These are phyloP conservation scores for Sphagnum tenellum DNA, from an alignment of 225 moss, liverwort and hornwort genomes.

Conservation along the genomic window DNA sequence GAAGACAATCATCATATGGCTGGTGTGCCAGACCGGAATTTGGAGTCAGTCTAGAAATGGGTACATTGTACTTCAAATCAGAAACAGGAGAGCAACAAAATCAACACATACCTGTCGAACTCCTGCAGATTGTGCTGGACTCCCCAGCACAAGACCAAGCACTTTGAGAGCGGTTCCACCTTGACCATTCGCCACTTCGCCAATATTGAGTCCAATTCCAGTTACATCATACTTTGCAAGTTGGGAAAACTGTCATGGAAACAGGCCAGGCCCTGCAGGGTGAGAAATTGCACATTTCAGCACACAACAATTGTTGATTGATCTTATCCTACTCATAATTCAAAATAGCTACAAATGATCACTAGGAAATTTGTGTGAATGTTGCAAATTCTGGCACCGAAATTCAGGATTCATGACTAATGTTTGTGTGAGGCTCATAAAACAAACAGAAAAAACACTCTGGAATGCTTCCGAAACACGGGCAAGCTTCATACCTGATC, in stretches of 20 bases:
- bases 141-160: constrained; percentile 81
- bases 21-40: not conserved
- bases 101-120: constrained; percentile 55
- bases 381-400: too few species aligned
- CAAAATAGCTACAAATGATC: too few species aligned
- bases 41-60: not conserved
- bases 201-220: constrained; percentile 87
- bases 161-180: constrained; percentile 50
- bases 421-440: too few species aligned
- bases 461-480: too few species aligned
- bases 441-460: too few species aligned
- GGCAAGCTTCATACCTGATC: constrained; percentile 37
- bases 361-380: too few species aligned
- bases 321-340: too few species aligned
- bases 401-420: too few species aligned
- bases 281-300: constrained; percentile 16
- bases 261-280: constrained; percentile 39
- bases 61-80: too few species aligned
- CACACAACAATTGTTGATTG: too few species aligned
- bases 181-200: constrained; percentile 42
- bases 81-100: not conserved
- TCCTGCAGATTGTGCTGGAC: constrained; percentile 74
- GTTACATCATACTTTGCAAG: constrained; percentile 91
- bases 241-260: constrained; percentile 74
- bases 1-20: not conserved